These are phyloP conservation scores for Hysterangium stoloniferum DNA, from an alignment of 768 basidiomycete genomes.

Conservation along the genomic window DNA sequence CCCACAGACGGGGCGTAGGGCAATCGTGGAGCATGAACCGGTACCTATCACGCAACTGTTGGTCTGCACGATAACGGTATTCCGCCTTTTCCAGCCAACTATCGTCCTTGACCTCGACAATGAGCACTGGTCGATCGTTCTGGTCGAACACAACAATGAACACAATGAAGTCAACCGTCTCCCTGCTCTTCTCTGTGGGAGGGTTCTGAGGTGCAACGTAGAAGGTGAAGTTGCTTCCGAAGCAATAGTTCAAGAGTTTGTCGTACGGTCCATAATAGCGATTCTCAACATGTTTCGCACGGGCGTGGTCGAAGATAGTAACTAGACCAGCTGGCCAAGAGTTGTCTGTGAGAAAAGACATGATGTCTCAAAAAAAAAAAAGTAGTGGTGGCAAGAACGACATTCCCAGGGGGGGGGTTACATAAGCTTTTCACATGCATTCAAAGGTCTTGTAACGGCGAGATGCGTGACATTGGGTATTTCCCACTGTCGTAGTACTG, in stretches of 20 bases:
- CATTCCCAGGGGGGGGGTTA: no score
- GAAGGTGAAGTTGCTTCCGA: slow-evolving; percentile 22
- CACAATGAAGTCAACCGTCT: slow-evolving; percentile 23
- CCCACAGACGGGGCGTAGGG: slow-evolving; percentile 26
- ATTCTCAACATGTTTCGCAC: slow-evolving; percentile 20
- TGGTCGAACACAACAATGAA: slow-evolving; percentile 26
- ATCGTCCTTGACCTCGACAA: slow-evolving; percentile 29
- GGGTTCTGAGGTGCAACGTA: slow-evolving; percentile 26
- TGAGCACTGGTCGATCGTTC: slow-evolving; percentile 24
- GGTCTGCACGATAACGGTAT: slow-evolving; percentile 25
- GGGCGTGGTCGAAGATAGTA: slow-evolving; percentile 25
- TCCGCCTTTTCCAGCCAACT: slow-evolving; percentile 20
- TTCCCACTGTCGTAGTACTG: no score
- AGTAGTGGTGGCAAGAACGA: no score
- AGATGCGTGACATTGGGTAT: no score
- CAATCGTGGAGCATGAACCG: slow-evolving; percentile 24
- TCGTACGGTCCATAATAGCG: slow-evolving; percentile 34
- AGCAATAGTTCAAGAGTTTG: slow-evolving; percentile 31
- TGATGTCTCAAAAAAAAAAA: no score
- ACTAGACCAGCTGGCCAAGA: slow-evolving; percentile 26
- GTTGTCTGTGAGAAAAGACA: slow-evolving; percentile 19
- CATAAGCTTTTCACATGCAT: no score
- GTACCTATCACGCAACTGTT: slow-evolving; percentile 25
- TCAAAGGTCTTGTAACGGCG: no score
- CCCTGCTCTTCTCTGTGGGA: slow-evolving; percentile 16